Percentiles rank a stretch among this genome's conserved stretches.
Evolutionary conservation across 768 basidiomycete genomes (phyloP).

Genomic region (Lactarius evosmus): DNA sequence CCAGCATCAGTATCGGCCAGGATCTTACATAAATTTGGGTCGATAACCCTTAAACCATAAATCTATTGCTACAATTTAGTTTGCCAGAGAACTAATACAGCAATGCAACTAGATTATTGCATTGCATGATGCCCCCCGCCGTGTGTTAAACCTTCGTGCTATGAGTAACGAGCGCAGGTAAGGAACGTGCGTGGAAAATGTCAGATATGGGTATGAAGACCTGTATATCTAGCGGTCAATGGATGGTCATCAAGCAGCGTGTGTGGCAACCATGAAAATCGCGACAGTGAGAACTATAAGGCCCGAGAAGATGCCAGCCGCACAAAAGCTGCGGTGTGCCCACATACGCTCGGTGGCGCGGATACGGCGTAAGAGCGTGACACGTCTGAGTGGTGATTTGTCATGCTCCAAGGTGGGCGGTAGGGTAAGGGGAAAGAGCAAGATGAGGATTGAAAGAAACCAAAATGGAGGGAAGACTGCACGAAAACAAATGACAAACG

Average conservation of each 20-base stretch:
- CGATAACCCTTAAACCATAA: background rate
- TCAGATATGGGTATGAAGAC: background rate
- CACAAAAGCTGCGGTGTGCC: conserved; percentile 41
- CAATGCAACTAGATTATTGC: background rate
- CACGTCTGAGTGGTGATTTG: conserved; percentile 39
- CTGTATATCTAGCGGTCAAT: background rate
- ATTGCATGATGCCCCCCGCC: background rate
- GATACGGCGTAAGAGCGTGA: conserved; percentile 35
- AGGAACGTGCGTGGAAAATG: conserved; percentile 3
- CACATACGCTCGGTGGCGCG: conserved; percentile 41
- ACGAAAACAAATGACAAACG: conserved; percentile 2
- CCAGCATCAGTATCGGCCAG: background rate
- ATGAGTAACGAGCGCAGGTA: conserved; percentile 7
- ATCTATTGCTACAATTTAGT: background rate
- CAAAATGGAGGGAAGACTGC: conserved; percentile 51
- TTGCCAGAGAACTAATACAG: conserved; percentile 5
- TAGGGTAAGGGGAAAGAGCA: conserved; percentile 41
- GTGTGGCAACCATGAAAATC: conserved; percentile 26
- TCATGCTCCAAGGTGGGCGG: conserved; percentile 38
- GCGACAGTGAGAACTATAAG: conserved; percentile 27
- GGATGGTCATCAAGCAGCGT: background rate
- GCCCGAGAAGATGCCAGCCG: conserved; percentile 28
- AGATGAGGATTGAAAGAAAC: conserved; percentile 42
- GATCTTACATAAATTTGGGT: background rate
- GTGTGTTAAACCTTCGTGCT: background rate